These are phyloP conservation scores for Phytophthora pseudosyringae DNA, from an alignment of 352 stramenopile genomes.

Conservation along the genomic window DNA sequence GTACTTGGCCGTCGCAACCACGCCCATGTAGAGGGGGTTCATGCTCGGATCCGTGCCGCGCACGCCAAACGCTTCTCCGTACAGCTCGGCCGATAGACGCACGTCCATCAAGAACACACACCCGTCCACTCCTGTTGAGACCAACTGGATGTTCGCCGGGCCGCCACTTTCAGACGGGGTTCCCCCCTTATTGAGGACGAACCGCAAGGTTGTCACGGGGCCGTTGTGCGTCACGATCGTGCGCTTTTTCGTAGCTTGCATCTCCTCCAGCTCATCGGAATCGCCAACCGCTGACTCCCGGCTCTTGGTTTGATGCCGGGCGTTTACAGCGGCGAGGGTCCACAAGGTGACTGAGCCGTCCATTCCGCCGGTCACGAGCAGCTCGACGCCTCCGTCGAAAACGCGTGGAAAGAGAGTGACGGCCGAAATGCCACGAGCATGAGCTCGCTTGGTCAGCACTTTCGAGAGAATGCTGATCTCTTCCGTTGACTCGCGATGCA, in stretches of 20 bases:
- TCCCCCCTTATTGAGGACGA: conserved; percentile 39
- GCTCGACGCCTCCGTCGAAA: conserved; percentile 56
- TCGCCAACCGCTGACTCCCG: neutral
- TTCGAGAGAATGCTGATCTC: conserved; percentile 59
- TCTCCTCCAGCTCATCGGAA: conserved; percentile 62
- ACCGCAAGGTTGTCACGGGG: conserved; percentile 61
- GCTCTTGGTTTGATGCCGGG: conserved; percentile 17
- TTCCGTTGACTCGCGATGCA: conserved; percentile 56
- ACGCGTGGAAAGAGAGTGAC: conserved; percentile 52
- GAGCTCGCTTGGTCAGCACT: conserved; percentile 53
- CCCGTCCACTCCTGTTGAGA: conserved; percentile 70
- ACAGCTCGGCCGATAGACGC: conserved; percentile 40
- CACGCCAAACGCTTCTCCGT: conserved; percentile 28
- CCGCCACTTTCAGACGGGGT: conserved; percentile 11
- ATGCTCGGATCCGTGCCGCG: conserved; percentile 28
- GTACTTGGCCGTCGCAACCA: conserved; percentile 78
- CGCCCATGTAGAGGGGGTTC: conserved; percentile 66
- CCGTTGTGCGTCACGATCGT: conserved; percentile 61
- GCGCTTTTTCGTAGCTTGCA: conserved; percentile 74
- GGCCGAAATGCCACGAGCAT: conserved; percentile 60
- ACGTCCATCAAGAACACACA: conserved; percentile 76
- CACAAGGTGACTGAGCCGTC: conserved; percentile 75
- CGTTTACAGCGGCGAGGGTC: conserved; percentile 51
- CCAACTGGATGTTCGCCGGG: conserved; percentile 47
- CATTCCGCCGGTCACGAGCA: conserved; percentile 69